These are phyloP conservation scores for Isoetes engelmannii DNA, from an alignment of 83 land plant genomes.

Conservation along the genomic window DNA sequence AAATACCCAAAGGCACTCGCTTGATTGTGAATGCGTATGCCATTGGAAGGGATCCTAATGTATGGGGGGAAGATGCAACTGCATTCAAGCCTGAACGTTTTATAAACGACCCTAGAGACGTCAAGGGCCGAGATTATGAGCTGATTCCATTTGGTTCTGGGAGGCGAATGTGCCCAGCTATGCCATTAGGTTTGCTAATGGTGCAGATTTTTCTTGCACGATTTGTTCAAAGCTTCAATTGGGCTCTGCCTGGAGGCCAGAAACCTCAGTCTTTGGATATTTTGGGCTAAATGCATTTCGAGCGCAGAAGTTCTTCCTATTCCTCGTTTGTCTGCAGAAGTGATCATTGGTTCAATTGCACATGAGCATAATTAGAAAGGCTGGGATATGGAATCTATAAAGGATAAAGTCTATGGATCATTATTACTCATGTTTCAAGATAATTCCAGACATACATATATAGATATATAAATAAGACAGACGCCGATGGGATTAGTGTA, in stretches of 20 bases:
- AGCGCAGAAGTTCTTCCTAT: too few relatives aligned
- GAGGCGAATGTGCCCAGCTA: slow-evolving; percentile 6
- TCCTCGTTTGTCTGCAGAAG: too few relatives aligned
- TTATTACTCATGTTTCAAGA: too few relatives aligned
- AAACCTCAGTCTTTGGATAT: too few relatives aligned
- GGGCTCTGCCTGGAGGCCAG: background rate
- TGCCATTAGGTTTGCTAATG: background rate
- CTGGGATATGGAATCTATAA: too few relatives aligned
- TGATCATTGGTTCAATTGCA: too few relatives aligned
- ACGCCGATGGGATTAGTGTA: too few relatives aligned
- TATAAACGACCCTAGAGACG: background rate
- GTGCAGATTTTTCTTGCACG: background rate
- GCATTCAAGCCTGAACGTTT: slow-evolving; percentile 1
- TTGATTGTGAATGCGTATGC: background rate
- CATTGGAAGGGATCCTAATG: background rate
- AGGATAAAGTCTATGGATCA: too few relatives aligned
- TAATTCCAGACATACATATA: too few relatives aligned
- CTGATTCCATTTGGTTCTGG: slow-evolving; percentile 2
- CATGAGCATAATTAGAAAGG: too few relatives aligned
- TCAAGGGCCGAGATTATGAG: background rate
- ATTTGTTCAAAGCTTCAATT: slow-evolving; percentile 5
- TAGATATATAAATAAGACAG: too few relatives aligned
- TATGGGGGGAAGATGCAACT: background rate
- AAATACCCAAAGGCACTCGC: slow-evolving; percentile 3
- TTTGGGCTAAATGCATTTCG: too few relatives aligned